phyloP scores from a whole-genome alignment of 345 rosid species.

The Ceriops decandra region DNA sequence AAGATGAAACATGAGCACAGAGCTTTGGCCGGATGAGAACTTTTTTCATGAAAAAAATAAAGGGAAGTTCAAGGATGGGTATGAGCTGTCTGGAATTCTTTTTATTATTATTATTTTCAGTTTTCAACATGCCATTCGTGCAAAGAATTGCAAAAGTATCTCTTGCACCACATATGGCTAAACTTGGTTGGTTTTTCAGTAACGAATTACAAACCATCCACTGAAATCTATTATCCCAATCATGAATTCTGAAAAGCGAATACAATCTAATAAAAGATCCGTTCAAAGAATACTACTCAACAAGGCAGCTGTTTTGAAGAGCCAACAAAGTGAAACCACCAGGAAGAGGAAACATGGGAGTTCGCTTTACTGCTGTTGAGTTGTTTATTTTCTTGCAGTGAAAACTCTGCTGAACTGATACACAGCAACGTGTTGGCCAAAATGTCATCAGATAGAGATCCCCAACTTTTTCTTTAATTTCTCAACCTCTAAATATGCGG shows the following conservation, averaged over 20 bases:
- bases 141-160: neutral
- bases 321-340: slow-evolving; percentile 23
- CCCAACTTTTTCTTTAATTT: slow-evolving; percentile 75
- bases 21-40: no score
- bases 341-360: slow-evolving; percentile 19
- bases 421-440: slow-evolving; percentile 12
- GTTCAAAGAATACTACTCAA: no score
- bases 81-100: neutral
- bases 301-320: slow-evolving; percentile 14
- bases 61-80: neutral
- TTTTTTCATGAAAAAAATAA: neutral
- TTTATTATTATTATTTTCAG: no score
- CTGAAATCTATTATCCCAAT: neutral
- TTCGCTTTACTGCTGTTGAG: slow-evolving; percentile 40
- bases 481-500: slow-evolving; percentile 91
- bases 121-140: neutral
- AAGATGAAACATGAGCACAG: no score
- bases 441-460: slow-evolving; percentile 45
- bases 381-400: slow-evolving; percentile 56
- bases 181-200: neutral
- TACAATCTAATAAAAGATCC: no score
- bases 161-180: neutral
- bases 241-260: neutral
- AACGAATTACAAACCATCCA: neutral
- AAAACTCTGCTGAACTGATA: slow-evolving; percentile 28